Percentiles rank a stretch among this genome's conserved stretches.
Conservation (phyloP, 2,329 filamentous ascomycete species). For the Paecilomyces sp. region DNA sequence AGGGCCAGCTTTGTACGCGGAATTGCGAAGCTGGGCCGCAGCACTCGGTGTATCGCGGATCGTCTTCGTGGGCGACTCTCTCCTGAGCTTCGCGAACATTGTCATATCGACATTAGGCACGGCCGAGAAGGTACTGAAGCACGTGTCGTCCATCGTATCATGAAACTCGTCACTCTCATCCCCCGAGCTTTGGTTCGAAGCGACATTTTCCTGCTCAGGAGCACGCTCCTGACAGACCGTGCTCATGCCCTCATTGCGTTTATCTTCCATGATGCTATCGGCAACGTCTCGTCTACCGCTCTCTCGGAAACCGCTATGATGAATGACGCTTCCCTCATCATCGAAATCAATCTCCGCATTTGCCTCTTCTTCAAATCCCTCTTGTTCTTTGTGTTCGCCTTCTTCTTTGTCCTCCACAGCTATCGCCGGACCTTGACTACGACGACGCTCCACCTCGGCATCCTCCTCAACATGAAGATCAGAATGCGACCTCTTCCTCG, state of each 20-base stretch:
- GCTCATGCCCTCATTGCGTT: slow-evolving; percentile 35
- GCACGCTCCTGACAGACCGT: slow-evolving; percentile 26
- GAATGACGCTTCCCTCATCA: slow-evolving; percentile 16
- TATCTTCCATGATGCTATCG: slow-evolving; percentile 31
- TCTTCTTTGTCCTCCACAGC: slow-evolving; percentile 1
- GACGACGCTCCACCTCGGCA: slow-evolving; percentile 3
- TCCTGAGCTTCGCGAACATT: slow-evolving; percentile 65
- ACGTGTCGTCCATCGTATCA: slow-evolving; percentile 36
- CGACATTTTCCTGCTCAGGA: slow-evolving; percentile 12
- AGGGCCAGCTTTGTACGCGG: slow-evolving; percentile 10
- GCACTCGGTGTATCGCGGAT: slow-evolving; percentile 33
- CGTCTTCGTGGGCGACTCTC: slow-evolving; percentile 52
- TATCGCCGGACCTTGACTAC: background rate
- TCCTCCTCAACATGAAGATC: slow-evolving; percentile 17
- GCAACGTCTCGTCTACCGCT: slow-evolving; percentile 15
- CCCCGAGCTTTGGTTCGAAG: slow-evolving; percentile 18
- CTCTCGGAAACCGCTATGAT: slow-evolving; percentile 11
- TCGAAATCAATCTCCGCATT: slow-evolving; percentile 18
- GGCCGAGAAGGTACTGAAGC: slow-evolving; percentile 81
- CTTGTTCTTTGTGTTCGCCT: slow-evolving; percentile 1
- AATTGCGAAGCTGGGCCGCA: slow-evolving; percentile 23
- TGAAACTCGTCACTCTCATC: slow-evolving; percentile 22
- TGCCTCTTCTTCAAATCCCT: slow-evolving; percentile 9
- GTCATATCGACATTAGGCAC: slow-evolving; percentile 72
- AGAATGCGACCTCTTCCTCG: slow-evolving; percentile 16